These are phyloP conservation scores for Exophiala aquamarina DNA, from an alignment of 2,329 filamentous ascomycete genomes.

Conservation along the genomic window DNA sequence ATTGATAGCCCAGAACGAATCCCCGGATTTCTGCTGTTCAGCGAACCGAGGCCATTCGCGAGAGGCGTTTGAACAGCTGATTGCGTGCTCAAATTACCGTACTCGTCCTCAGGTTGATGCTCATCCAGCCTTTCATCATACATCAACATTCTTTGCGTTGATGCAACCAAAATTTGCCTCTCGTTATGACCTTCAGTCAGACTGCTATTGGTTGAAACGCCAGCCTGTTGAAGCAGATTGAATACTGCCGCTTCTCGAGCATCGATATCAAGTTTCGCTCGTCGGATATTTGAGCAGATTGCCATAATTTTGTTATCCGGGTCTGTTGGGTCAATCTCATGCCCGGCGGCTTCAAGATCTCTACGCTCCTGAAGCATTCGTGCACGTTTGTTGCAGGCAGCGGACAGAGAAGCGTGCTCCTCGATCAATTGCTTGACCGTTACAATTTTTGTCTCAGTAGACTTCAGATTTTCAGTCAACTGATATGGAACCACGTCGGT, in stretches of 20 bases:
- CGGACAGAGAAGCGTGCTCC: constrained; percentile 31
- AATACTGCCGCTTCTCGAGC: constrained; percentile 12
- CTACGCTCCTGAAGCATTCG: constrained; percentile 32
- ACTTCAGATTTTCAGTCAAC: constrained; percentile 22
- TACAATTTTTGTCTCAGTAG: constrained; percentile 37
- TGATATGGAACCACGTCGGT: constrained; percentile 22
- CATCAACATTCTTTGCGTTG: constrained; percentile 21
- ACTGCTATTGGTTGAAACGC: constrained; percentile 11
- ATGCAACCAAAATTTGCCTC: constrained; percentile 27
- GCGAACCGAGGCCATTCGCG: too few species aligned
- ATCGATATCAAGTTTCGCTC: constrained; percentile 19
- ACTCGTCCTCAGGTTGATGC: constrained; percentile 1
- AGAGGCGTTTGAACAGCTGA: constrained; percentile 22
- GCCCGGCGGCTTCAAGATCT: constrained; percentile 28
- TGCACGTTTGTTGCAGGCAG: constrained; percentile 12
- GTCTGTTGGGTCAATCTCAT: constrained; percentile 22
- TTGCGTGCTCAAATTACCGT: constrained; percentile 14
- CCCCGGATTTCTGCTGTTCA: too few species aligned
- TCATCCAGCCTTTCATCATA: background rate
- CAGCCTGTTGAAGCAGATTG: constrained; percentile 18
- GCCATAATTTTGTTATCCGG: constrained; percentile 14
- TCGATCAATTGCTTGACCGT: constrained; percentile 33
- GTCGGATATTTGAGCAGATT: constrained; percentile 18
- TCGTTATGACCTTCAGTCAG: background rate
- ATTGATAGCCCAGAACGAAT: too few species aligned